phyloP scores from a whole-genome alignment of 202 grass and related monocot genomes.

The Zoysia matrella region DNA sequence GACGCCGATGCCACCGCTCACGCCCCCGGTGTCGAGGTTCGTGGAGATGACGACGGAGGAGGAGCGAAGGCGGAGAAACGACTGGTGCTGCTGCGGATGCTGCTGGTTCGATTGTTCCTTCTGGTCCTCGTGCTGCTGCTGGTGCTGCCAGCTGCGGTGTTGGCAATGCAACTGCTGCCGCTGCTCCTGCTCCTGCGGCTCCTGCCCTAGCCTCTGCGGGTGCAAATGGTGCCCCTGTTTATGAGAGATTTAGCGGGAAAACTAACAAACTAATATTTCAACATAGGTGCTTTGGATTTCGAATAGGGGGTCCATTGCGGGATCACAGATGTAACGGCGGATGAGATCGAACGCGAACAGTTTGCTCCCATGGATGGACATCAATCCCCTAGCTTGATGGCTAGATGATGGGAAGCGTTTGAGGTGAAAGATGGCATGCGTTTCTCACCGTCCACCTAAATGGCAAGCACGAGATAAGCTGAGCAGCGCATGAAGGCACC shows the following conservation, averaged over 20 bases:
- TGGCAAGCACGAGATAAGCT: too few species aligned
- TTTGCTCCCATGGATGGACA: too few species aligned
- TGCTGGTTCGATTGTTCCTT: conserved; percentile 55
- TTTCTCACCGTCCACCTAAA: too few species aligned
- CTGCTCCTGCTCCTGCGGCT: conserved; percentile 38
- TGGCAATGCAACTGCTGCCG: background rate
- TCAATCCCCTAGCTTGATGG: too few species aligned
- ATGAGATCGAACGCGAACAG: too few species aligned
- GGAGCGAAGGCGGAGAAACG: conserved; percentile 24
- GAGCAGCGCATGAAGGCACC: too few species aligned
- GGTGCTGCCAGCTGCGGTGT: conserved; percentile 27
- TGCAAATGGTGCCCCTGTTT: conserved; percentile 51
- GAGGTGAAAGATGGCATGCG: too few species aligned
- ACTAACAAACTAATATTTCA: background rate
- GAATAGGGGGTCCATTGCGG: too few species aligned
- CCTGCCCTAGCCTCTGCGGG: conserved; percentile 20
- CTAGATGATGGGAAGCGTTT: too few species aligned
- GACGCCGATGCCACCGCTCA: background rate
- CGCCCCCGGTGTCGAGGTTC: conserved; percentile 12
- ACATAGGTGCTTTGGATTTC: too few species aligned
- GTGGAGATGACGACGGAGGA: conserved; percentile 60
- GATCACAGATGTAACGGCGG: too few species aligned
- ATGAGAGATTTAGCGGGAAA: conserved; percentile 32
- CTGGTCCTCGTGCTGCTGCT: conserved; percentile 39
- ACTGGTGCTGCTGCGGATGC: conserved; percentile 52